Conservation (phyloP, 2,329 filamentous ascomycete genomes). For the Aspergillus amoenus region DNA sequence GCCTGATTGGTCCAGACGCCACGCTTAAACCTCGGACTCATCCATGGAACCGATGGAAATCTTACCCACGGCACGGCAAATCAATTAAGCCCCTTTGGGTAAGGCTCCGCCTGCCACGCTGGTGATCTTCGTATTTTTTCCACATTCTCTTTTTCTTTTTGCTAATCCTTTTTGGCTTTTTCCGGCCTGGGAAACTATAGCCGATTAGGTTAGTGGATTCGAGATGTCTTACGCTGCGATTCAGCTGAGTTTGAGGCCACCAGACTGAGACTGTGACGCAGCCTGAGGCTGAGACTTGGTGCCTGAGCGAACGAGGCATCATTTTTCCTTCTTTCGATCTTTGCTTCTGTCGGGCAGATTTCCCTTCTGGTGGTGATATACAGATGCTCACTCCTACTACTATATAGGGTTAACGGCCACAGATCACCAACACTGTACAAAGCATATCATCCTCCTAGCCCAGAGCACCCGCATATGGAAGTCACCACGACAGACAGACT, state of each 20-base stretch:
- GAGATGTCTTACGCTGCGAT: neutral
- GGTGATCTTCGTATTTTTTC: constrained; percentile 15
- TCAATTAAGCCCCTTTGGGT: constrained; percentile 13
- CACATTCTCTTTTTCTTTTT: neutral
- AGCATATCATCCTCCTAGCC: too few relatives aligned
- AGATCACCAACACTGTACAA: too few relatives aligned
- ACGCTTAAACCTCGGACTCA: neutral
- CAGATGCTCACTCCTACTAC: neutral
- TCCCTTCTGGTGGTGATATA: neutral
- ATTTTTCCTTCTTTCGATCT: neutral
- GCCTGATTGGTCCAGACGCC: neutral
- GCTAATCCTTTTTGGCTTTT: neutral
- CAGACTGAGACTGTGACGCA: too few relatives aligned
- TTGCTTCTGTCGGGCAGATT: neutral
- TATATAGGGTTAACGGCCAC: too few relatives aligned
- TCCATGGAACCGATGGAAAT: neutral
- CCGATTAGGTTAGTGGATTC: neutral
- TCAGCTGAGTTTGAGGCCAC: neutral
- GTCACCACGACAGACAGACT: too few relatives aligned
- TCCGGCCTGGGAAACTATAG: neutral
- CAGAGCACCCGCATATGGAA: too few relatives aligned
- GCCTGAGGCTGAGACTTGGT: neutral
- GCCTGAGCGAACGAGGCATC: too few relatives aligned
- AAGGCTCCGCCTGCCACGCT: constrained; percentile 18
- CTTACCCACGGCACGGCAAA: constrained; percentile 3